Conservation (phyloP, 1,139 yeast species). For the Geotrichum fermentans region DNA sequence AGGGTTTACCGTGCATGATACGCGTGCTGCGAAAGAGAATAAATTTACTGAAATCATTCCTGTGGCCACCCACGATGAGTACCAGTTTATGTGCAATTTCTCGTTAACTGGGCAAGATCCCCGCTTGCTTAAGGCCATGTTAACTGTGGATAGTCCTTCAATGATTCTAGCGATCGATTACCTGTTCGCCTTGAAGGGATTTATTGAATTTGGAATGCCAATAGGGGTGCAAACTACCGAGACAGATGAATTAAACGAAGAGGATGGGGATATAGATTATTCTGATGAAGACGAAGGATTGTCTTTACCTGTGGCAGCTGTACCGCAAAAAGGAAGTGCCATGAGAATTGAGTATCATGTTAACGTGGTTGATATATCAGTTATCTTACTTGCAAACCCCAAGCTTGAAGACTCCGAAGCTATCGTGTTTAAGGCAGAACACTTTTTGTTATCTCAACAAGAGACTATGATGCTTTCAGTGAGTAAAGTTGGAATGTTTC, state of each 20-base stretch:
- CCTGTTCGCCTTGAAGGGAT: constrained; percentile 67
- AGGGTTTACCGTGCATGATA: constrained; percentile 75
- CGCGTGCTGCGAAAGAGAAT: constrained; percentile 56
- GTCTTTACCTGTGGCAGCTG: neutral
- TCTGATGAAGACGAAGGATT: constrained; percentile 16
- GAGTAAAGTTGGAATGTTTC: constrained; percentile 79
- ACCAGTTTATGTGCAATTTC: constrained; percentile 65
- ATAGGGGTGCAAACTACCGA: constrained; percentile 20
- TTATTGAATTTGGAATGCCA: constrained; percentile 46
- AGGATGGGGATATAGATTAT: constrained; percentile 21
- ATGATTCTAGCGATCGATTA: constrained; percentile 82
- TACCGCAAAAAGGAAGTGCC: neutral
- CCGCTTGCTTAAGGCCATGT: constrained; percentile 43
- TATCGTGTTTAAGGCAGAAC: constrained; percentile 81
- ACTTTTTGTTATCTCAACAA: constrained; percentile 66
- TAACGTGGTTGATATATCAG: constrained; percentile 72
- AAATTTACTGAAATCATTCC: constrained; percentile 81
- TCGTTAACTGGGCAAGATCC: constrained; percentile 21
- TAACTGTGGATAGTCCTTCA: constrained; percentile 75
- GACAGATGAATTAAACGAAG: constrained; percentile 20
- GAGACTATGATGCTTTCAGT: constrained; percentile 59
- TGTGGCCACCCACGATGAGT: constrained; percentile 52
- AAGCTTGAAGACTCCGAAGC: constrained; percentile 70
- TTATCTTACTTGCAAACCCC: constrained; percentile 79
- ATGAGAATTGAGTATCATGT: constrained; percentile 49